phyloP scores from a whole-genome alignment of 2,329 filamentous ascomycete species.

The Colletotrichum sp. region DNA sequence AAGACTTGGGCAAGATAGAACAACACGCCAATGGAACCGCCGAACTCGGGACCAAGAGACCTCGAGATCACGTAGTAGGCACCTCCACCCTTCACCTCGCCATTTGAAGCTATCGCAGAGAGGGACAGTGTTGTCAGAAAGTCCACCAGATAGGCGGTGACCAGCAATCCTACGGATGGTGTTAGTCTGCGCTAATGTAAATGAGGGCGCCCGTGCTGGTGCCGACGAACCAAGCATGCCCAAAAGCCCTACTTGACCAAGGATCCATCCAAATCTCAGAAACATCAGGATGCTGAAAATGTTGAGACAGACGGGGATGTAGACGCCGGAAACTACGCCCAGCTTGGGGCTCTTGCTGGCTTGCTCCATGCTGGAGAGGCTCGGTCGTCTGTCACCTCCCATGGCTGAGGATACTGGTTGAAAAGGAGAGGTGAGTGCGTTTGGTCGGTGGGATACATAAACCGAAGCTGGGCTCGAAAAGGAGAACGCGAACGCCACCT shows the following conservation, averaged over 20 bases:
- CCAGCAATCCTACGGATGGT: slow-evolving; percentile 63
- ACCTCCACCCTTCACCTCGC: slow-evolving; percentile 84
- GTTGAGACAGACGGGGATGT: slow-evolving; percentile 87
- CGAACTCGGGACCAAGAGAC: slow-evolving; percentile 86
- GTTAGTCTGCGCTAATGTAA: slow-evolving; percentile 21
- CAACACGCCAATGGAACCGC: slow-evolving; percentile 84
- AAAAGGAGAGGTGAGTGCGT: background rate
- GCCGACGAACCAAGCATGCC: slow-evolving; percentile 73
- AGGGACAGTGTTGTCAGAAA: slow-evolving; percentile 86
- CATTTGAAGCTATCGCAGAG: slow-evolving; percentile 88
- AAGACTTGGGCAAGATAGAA: slow-evolving; percentile 92
- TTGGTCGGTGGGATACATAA: background rate
- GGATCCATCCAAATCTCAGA: slow-evolving; percentile 82
- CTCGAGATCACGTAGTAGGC: slow-evolving; percentile 90
- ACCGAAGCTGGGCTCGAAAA: background rate
- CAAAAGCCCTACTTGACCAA: slow-evolving; percentile 79
- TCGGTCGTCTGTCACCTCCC: slow-evolving; percentile 17
- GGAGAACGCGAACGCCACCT: slow-evolving; percentile 1
- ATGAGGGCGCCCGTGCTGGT: background rate
- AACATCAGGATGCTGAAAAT: slow-evolving; percentile 94
- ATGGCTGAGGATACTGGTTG: background rate
- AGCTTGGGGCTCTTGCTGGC: slow-evolving; percentile 63
- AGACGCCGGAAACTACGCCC: slow-evolving; percentile 79
- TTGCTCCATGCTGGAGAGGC: slow-evolving; percentile 34
- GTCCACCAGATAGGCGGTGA: slow-evolving; percentile 79